A percentile compares a stretch with the other conserved stretches of the same genome.
These are phyloP conservation scores for Paxillus ammoniavirescens DNA, from an alignment of 768 basidiomycete genomes.

Conservation along the genomic window DNA sequence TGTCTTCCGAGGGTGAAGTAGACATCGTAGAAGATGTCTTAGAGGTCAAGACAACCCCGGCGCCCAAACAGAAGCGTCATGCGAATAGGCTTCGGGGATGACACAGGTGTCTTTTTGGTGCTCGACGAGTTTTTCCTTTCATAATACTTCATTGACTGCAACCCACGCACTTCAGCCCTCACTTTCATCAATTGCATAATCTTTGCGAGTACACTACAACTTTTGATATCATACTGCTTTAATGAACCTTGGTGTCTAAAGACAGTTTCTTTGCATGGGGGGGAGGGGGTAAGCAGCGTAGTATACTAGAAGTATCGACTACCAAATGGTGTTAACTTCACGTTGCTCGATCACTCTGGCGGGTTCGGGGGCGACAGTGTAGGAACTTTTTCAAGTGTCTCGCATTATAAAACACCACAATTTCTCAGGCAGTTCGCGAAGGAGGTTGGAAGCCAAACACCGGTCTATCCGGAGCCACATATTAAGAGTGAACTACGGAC, in stretches of 20 bases:
- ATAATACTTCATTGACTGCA: slow-evolving; percentile 3
- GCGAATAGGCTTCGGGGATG: slow-evolving; percentile 30
- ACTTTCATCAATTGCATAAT: background rate
- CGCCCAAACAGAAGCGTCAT: slow-evolving; percentile 12
- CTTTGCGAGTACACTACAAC: slow-evolving; percentile 17
- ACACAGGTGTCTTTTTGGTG: slow-evolving; percentile 1
- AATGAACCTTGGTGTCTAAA: background rate
- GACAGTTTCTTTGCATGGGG: background rate
- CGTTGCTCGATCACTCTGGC: too few relatives aligned
- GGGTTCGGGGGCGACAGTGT: too few relatives aligned
- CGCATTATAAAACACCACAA: too few relatives aligned
- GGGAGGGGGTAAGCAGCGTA: too few relatives aligned
- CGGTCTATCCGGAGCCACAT: too few relatives aligned
- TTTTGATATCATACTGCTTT: slow-evolving; percentile 10
- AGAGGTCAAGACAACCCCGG: slow-evolving; percentile 6
- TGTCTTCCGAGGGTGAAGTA: slow-evolving; percentile 40
- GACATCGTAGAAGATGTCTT: slow-evolving; percentile 36
- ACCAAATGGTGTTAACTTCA: too few relatives aligned
- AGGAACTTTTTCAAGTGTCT: too few relatives aligned
- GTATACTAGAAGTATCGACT: too few relatives aligned
- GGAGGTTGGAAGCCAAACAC: too few relatives aligned
- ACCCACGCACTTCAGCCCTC: background rate
- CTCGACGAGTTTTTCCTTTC: slow-evolving; percentile 5
- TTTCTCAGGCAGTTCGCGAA: too few relatives aligned
- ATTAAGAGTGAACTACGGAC: too few relatives aligned